These are phyloP conservation scores for Parietaria judaica DNA, from an alignment of 306 rosid genomes.

Conservation along the genomic window DNA sequence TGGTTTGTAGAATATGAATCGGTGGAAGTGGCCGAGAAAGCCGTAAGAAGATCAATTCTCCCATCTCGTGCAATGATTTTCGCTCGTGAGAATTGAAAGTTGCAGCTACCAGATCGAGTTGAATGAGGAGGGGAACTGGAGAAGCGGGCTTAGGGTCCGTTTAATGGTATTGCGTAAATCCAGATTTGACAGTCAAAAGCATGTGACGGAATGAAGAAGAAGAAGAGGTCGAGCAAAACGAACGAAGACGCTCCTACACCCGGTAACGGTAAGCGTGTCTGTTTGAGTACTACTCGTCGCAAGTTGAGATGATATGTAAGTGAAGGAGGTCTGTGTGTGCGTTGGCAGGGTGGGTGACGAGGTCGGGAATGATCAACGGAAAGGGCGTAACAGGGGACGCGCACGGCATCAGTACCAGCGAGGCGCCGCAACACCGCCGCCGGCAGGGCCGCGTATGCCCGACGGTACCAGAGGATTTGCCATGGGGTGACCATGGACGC, in stretches of 20 bases:
- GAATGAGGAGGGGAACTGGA: constrained; percentile 89
- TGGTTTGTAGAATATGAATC: constrained; percentile 86
- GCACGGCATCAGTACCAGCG: constrained; percentile 66
- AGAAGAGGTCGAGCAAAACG: constrained; percentile 57
- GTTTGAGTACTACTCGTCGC: background rate
- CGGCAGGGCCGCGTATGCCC: constrained; percentile 93
- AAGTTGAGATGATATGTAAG: background rate
- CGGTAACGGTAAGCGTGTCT: constrained; percentile 36
- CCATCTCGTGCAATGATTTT: constrained; percentile 9
- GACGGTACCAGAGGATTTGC: constrained; percentile 96
- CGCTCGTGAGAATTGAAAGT: background rate
- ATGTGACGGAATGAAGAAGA: constrained; percentile 32
- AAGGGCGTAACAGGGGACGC: constrained; percentile 73
- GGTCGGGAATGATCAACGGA: constrained; percentile 51
- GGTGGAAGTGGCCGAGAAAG: constrained; percentile 89
- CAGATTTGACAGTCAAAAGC: no score
- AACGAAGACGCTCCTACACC: constrained; percentile 44
- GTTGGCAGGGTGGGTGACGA: constrained; percentile 76
- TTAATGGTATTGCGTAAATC: constrained; percentile 37
- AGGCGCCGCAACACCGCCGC: constrained; percentile 41
- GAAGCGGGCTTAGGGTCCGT: constrained; percentile 84
- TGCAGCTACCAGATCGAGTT: no score
- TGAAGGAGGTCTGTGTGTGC: background rate
- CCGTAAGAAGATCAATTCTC: constrained; percentile 50
- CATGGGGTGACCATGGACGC: constrained; percentile 37